These are phyloP conservation scores for Leccinum fibrillosum DNA, from an alignment of 768 basidiomycete genomes.

Conservation along the genomic window DNA sequence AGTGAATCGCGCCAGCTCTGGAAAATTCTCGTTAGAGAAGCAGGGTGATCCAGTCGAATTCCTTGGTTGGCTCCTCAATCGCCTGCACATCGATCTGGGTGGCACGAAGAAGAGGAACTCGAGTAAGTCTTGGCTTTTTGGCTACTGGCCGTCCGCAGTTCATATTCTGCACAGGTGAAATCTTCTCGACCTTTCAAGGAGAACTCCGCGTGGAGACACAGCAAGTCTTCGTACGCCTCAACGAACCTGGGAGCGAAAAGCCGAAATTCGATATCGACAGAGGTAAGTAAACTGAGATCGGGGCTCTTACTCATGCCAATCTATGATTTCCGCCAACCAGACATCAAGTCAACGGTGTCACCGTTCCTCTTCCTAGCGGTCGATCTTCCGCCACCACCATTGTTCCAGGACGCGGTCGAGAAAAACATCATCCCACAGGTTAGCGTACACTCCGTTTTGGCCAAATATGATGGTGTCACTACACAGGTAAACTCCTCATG, in stretches of 20 bases:
- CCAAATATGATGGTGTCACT: conserved; percentile 91
- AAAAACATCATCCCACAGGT: conserved; percentile 99
- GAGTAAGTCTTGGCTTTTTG: conserved; percentile 52
- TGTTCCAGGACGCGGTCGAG: conserved; percentile 94
- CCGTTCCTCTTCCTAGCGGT: conserved; percentile 96
- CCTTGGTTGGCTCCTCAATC: conserved; percentile 91
- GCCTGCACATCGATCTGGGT: conserved; percentile 87
- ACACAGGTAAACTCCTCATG: conserved; percentile 62
- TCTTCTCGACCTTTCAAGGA: conserved; percentile 93
- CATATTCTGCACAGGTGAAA: conserved; percentile 57
- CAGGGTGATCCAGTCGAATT: conserved; percentile 98
- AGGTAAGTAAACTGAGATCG: conserved; percentile 48
- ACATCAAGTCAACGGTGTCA: conserved; percentile 79
- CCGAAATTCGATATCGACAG: conserved; percentile 93
- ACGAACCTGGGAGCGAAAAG: conserved; percentile 70
- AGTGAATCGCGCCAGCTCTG: conserved; percentile 83
- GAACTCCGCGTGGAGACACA: conserved; percentile 92
- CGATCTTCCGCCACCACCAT: conserved; percentile 94
- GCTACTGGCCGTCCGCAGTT: conserved; percentile 17
- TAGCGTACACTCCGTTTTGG: conserved; percentile 81
- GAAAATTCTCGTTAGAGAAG: conserved; percentile 89
- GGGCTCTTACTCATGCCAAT: conserved; percentile 11
- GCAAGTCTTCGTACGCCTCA: conserved; percentile 82
- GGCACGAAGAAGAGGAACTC: conserved; percentile 92
- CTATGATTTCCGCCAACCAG: conserved; percentile 40